Base-by-base conservation (phyloP, 768 basidiomycete genomes). In the Rhodotorula babjevae region DNA sequence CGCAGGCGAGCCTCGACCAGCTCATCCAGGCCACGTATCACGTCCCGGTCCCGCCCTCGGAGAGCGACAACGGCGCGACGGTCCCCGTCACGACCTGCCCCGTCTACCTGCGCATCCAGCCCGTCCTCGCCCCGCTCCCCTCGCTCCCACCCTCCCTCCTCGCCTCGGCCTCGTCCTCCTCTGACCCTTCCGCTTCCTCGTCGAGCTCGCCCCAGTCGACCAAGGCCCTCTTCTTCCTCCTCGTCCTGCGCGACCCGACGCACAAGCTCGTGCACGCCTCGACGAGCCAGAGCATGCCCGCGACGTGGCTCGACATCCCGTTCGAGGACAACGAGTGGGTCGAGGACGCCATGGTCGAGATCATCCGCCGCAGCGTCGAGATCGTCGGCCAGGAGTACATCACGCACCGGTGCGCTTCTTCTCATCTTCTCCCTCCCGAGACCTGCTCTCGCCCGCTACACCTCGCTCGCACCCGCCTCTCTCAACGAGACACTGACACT, bases 241-340 rank as follows among this genome's bases (percentile, higher is more conserved):
- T 92, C 47, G 85, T 88, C 72, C 83, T 92, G 5, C 83, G 83
- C 50, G 95, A 97, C 81, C 92, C 93, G 19, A 84, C 83, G 10
- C 93, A 98, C 80, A 84, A 87, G 49, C 83, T 98, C 64, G 83
- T 84, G 12, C 88, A 89, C 78, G 88, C 88, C 12, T 91, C 91
- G 0, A 80, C 91, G 61, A 91, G 92, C 11, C 96, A 98, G 80
- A 85, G 87, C 11, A 84, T 94, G 31, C 93, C 95, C 0, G 84
- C 83, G n/a, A 83, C 85, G 62, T 99, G 96, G 96, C 80, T 98
- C 67, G 87, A 87, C 10, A 83, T 93, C 57, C 81, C 95, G 71
- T 84, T 93, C 88, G 94, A 96, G 78, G 85, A 88, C 74, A 90
- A 92, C 80, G 83, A 83, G 57, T 95, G 96, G 96, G 93, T 98